Evolutionary conservation across 805 yeast genomes (phyloP).

Genomic region (Diddensiella caesifluorescens): DNA sequence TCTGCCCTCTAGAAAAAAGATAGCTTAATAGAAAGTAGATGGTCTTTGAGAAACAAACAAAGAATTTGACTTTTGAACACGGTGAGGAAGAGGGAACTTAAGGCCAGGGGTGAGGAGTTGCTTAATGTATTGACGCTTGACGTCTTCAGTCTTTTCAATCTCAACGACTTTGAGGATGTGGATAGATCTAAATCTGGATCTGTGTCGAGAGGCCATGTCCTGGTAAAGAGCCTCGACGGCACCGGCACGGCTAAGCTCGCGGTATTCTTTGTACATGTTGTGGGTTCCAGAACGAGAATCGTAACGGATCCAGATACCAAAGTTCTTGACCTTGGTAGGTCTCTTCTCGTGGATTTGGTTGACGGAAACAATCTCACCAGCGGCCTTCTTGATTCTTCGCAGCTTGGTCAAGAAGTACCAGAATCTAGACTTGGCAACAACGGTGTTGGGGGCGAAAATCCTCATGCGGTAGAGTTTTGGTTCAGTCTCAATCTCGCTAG

Average conservation of each 20-base stretch:
- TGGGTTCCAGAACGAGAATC: slow-evolving; percentile 99
- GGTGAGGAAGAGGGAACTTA: slow-evolving; percentile 99
- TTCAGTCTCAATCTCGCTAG: slow-evolving; percentile 97
- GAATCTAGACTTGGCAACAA: slow-evolving; percentile 99
- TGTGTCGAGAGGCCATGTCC: slow-evolving; percentile 99
- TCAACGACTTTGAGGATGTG: slow-evolving; percentile 99
- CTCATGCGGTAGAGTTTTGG: slow-evolving; percentile 99
- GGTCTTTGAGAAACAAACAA: slow-evolving; percentile 91
- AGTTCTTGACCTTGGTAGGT: slow-evolving; percentile 99
- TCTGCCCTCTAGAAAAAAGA: too few relatives aligned
- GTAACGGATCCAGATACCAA: slow-evolving; percentile 99
- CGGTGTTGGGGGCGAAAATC: slow-evolving; percentile 98
- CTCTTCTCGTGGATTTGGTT: slow-evolving; percentile 87
- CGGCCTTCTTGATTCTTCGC: slow-evolving; percentile 99
- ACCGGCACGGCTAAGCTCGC: slow-evolving; percentile 98
- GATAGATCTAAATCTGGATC: slow-evolving; percentile 99
- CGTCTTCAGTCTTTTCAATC: slow-evolving; percentile 95
- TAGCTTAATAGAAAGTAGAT: slow-evolving; percentile 94
- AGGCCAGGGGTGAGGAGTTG: slow-evolving; percentile 93
- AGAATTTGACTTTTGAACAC: slow-evolving; percentile 86
- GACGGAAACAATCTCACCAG: slow-evolving; percentile 97
- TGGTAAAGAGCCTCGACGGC: slow-evolving; percentile 98
- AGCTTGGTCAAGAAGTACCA: slow-evolving; percentile 99
- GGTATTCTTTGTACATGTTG: slow-evolving; percentile 99
- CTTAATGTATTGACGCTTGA: slow-evolving; percentile 98